A percentile compares a stretch with the other conserved stretches of the same genome.
These are phyloP conservation scores for Pichia inconspicua DNA, from an alignment of 1,139 yeast species.

Conservation along the genomic window DNA sequence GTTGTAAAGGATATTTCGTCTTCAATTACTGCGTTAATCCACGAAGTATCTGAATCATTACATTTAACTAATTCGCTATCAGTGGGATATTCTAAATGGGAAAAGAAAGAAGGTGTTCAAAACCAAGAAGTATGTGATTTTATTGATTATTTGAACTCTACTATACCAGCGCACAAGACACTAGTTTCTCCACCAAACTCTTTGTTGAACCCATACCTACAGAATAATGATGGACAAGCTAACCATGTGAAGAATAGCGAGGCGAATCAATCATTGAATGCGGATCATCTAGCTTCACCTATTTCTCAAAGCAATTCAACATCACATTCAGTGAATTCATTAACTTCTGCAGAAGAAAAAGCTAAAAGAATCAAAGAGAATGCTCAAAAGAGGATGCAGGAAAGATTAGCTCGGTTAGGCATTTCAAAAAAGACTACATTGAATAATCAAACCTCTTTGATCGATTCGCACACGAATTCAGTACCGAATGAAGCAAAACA, in stretches of 20 bases:
- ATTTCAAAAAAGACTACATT: constrained; percentile 27
- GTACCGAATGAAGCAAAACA: not conserved
- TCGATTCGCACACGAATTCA: not conserved
- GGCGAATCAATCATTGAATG: not conserved
- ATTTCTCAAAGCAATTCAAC: not conserved
- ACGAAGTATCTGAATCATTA: constrained; percentile 45
- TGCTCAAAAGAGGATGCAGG: constrained; percentile 86
- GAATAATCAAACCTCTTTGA: constrained; percentile 28
- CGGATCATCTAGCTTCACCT: constrained; percentile 2
- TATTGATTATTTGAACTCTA: constrained; percentile 44
- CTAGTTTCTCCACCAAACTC: constrained; percentile 8
- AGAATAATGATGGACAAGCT: not conserved
- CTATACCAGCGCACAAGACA: constrained; percentile 24
- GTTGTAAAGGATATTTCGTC: constrained; percentile 66
- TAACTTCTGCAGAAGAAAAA: constrained; percentile 47
- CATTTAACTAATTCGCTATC: constrained; percentile 40
- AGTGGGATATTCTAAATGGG: constrained; percentile 70
- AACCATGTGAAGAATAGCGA: not conserved
- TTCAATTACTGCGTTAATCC: constrained; percentile 65
- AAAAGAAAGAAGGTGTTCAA: constrained; percentile 72
- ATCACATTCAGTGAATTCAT: constrained; percentile 12
- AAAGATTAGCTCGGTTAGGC: constrained; percentile 80
- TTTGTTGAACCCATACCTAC: constrained; percentile 8
- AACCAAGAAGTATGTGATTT: constrained; percentile 55
- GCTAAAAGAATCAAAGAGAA: constrained; percentile 83